These are phyloP conservation scores for Penicillium sp. DNA, from an alignment of 2,329 filamentous ascomycete genomes.

Conservation along the genomic window DNA sequence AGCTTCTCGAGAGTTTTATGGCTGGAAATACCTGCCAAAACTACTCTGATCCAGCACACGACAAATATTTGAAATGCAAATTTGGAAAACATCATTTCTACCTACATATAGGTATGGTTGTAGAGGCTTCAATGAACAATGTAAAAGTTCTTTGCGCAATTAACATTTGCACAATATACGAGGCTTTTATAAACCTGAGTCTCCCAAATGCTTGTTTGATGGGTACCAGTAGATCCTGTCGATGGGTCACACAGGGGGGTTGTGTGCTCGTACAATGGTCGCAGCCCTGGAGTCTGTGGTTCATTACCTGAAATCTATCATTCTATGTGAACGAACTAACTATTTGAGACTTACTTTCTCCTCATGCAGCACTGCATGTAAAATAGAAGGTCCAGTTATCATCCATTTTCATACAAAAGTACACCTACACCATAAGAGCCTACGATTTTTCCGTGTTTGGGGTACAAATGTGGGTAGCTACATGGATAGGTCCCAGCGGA, in stretches of 20 bases:
- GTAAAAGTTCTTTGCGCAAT: neutral
- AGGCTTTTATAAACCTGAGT: neutral
- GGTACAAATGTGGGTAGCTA: neutral
- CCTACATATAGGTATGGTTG: neutral
- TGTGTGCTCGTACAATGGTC: neutral
- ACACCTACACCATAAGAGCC: neutral
- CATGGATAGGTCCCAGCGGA: neutral
- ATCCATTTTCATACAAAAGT: neutral
- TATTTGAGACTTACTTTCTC: neutral
- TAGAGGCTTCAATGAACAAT: neutral
- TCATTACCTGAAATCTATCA: neutral
- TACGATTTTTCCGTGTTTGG: neutral
- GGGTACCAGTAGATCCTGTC: neutral
- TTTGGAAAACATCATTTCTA: neutral
- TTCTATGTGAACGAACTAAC: neutral
- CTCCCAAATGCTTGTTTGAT: neutral
- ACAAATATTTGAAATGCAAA: conserved; percentile 8
- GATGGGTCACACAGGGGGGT: neutral
- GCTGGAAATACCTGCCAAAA: neutral
- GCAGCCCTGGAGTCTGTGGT: neutral
- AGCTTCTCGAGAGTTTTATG: conserved; percentile 33
- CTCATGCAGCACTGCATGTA: neutral
- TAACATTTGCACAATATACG: neutral
- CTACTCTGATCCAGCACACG: conserved; percentile 4
- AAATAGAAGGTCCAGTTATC: neutral